These are phyloP conservation scores for Hordeum marinum DNA, from an alignment of 176 grass and related monocot genomes.

Conservation along the genomic window DNA sequence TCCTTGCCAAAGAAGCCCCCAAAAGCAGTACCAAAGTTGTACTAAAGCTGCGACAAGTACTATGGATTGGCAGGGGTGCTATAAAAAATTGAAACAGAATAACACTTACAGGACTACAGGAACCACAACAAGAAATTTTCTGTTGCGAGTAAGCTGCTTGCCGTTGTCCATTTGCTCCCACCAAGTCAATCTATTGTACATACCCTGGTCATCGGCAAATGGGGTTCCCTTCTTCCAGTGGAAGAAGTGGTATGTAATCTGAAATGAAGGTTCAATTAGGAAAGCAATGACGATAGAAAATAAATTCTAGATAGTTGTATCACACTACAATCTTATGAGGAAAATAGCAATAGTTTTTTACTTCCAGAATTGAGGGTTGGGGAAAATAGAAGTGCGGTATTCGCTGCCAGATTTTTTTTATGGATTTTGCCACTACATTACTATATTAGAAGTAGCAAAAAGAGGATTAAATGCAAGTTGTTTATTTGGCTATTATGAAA, in stretches of 20 bases:
- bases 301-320: neutral
- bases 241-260: slow-evolving; percentile 94
- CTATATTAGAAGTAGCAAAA: neutral
- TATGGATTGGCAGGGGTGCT: neutral
- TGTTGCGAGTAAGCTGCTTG: slow-evolving; percentile 88
- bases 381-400: neutral
- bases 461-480: neutral
- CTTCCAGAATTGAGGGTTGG: neutral
- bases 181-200: slow-evolving; percentile 83
- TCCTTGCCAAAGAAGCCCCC: neutral
- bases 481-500: neutral
- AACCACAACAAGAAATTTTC: slow-evolving; percentile 80
- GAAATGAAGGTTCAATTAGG: slow-evolving; percentile 30
- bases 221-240: slow-evolving; percentile 96
- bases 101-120: slow-evolving; percentile 70
- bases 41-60: too few relatives aligned
- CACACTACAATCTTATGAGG: neutral
- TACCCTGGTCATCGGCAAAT: slow-evolving; percentile 88
- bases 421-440: neutral
- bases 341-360: neutral
- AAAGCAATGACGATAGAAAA: neutral
- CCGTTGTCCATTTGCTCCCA: slow-evolving; percentile 96
- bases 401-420: neutral
- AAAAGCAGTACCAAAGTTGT: neutral
- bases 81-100: neutral